A percentile compares a stretch with the other conserved stretches of the same genome.
Conservation (phyloP, 2,329 filamentous ascomycete genomes). For the Alternaria arborescens region DNA sequence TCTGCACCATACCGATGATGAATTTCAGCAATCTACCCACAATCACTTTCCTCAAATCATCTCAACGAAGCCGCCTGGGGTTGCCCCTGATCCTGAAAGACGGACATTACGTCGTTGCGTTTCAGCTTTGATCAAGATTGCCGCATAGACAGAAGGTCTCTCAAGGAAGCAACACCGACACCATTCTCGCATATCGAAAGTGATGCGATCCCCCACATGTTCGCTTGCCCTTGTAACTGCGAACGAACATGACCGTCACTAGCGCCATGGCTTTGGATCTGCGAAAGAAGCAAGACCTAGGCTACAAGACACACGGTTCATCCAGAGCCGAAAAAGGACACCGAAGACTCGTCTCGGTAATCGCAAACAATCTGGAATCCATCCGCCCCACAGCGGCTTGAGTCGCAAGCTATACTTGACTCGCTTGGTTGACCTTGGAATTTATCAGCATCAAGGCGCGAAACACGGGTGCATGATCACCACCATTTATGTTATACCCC, state of each 20-base stretch:
- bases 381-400: slow-evolving; percentile 1
- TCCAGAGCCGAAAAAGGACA: not conserved
- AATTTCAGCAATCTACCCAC: not conserved
- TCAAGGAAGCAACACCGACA: not conserved
- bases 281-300: not conserved
- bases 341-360: not conserved
- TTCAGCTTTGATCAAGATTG: not conserved
- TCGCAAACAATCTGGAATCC: not conserved
- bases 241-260: not conserved
- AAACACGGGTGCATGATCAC: not conserved
- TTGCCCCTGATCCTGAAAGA: not conserved
- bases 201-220: not conserved
- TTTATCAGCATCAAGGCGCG: not conserved
- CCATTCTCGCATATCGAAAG: not conserved
- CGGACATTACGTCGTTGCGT: not conserved
- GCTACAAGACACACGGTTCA: not conserved
- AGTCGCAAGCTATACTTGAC: not conserved
- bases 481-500: not conserved
- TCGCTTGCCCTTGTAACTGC: not conserved
- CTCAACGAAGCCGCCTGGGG: not conserved
- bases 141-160: too few relatives aligned
- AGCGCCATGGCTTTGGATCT: not conserved
- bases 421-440: not conserved
- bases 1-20: slow-evolving; percentile 15
- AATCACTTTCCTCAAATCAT: not conserved